phyloP scores from a whole-genome alignment of 345 rosid species.

The Lepidium aucheri region DNA sequence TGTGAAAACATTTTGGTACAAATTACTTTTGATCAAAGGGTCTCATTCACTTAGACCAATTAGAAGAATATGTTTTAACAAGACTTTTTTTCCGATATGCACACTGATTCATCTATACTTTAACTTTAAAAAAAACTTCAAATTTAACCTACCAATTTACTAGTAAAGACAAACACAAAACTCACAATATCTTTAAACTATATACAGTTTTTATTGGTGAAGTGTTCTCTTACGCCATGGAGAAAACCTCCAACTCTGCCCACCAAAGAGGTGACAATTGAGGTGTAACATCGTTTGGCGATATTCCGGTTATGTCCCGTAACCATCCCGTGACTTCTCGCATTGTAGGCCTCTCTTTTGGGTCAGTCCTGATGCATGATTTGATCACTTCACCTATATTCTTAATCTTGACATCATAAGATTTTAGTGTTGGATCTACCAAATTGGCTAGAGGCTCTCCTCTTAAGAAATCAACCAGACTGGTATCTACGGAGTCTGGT shows the following conservation, averaged over 20 bases:
- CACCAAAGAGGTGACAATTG: conserved; percentile 94
- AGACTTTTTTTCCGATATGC: not conserved
- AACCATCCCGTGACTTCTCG: conserved; percentile 45
- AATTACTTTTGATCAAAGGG: not conserved
- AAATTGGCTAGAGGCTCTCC: conserved; percentile 32
- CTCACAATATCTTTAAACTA: conserved; percentile 5
- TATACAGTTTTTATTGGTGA: not conserved
- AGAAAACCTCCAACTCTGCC: conserved; percentile 89
- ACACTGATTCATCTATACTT: conserved; percentile 2
- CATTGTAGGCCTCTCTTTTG: conserved; percentile 49
- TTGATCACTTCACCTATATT: conserved; percentile 49
- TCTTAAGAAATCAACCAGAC: conserved; percentile 47
- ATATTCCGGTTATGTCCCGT: conserved; percentile 48
- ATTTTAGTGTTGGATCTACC: conserved; percentile 68
- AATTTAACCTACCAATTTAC: not conserved
- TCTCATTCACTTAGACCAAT: not conserved
- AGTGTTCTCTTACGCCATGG: conserved; percentile 25
- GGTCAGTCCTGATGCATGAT: conserved; percentile 53
- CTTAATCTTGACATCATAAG: conserved; percentile 47
- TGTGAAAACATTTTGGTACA: not conserved
- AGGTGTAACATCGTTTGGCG: conserved; percentile 53
- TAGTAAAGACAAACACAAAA: conserved; percentile 4
- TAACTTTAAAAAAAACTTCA: not conserved
- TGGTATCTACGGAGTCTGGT: conserved; percentile 38
- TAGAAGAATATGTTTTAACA: not conserved